Evolutionary conservation across 2,329 filamentous ascomycete species (phyloP).

Genomic region (Pseudogymnoascus sp.): DNA sequence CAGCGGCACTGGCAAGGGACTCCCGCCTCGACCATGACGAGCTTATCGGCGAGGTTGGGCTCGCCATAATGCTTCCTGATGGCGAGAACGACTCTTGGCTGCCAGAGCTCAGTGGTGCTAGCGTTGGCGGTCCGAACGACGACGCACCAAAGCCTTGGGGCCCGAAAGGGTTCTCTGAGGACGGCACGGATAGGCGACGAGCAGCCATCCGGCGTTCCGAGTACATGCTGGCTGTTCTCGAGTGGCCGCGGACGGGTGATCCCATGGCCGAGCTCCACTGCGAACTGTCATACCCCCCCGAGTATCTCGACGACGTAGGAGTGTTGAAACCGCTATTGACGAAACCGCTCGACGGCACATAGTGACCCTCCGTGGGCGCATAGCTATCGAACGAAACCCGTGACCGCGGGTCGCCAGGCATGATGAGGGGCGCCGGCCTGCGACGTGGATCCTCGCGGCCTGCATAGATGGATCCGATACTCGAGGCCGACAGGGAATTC

Average conservation of each 20-base stretch:
- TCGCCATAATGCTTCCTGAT: constrained; percentile 52
- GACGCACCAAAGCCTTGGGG: constrained; percentile 38
- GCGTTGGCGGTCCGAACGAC: constrained; percentile 48
- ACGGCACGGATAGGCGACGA: constrained; percentile 75
- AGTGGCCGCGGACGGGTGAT: constrained; percentile 64
- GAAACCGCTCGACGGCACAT: constrained; percentile 53
- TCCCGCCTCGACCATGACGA: constrained; percentile 58
- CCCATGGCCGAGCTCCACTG: constrained; percentile 58
- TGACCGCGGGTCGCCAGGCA: constrained; percentile 63
- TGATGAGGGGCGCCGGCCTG: constrained; percentile 72
- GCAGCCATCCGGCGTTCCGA: constrained; percentile 54
- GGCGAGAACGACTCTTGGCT: constrained; percentile 46
- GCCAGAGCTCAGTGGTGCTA: constrained; percentile 45
- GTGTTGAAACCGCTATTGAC: constrained; percentile 56
- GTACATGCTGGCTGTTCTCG: constrained; percentile 66
- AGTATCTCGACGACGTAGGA: constrained; percentile 75
- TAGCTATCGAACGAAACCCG: constrained; percentile 62
- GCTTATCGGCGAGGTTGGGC: constrained; percentile 52
- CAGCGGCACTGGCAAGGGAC: constrained; percentile 50
- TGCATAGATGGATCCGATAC: constrained; percentile 68
- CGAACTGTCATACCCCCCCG: constrained; percentile 67
- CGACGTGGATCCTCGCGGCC: constrained; percentile 54
- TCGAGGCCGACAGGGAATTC: constrained; percentile 78
- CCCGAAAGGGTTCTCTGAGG: constrained; percentile 65
- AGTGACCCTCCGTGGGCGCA: constrained; percentile 51